Percentiles rank a stretch among this genome's conserved stretches.
phyloP scores from a whole-genome alignment of 164 flowering plant genomes.

The Taxillus chinensis region DNA sequence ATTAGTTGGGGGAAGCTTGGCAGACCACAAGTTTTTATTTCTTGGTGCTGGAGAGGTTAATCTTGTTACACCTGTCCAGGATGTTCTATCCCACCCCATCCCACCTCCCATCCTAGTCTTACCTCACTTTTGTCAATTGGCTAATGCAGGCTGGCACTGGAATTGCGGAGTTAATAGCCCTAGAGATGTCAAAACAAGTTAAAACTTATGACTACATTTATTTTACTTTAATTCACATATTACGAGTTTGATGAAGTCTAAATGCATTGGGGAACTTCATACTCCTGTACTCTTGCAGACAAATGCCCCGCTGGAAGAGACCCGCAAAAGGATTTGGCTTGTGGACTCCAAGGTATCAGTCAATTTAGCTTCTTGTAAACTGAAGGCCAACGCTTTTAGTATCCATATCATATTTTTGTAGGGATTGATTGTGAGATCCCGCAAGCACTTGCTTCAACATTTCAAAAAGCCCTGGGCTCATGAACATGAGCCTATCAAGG shows the following conservation, averaged over 20 bases:
- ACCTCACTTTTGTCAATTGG: not conserved
- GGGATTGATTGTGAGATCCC: constrained; percentile 86
- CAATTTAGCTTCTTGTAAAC: not conserved
- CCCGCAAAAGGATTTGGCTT: constrained; percentile 50
- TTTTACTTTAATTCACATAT: not conserved
- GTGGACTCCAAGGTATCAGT: constrained; percentile 48
- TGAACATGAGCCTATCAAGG: constrained; percentile 73
- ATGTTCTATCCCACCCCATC: not conserved
- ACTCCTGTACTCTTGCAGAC: constrained; percentile 24
- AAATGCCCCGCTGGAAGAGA: constrained; percentile 38
- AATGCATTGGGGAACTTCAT: not conserved
- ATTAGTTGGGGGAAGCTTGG: constrained; percentile 25
- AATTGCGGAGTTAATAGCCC: constrained; percentile 54
- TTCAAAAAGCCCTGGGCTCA: constrained; percentile 99
- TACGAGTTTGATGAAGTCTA: not conserved
- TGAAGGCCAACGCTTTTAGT: constrained; percentile 1
- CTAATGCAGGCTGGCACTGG: constrained; percentile 52
- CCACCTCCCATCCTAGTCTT: not conserved
- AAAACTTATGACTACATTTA: not conserved
- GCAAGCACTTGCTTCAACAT: constrained; percentile 78
- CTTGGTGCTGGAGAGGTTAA: constrained; percentile 49
- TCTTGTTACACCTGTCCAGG: not conserved
- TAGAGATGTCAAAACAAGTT: constrained; percentile 49
- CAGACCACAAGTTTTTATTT: constrained; percentile 34
- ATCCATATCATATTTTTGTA: constrained; percentile 15